phyloP scores from a whole-genome alignment of 345 rosid genomes.

The Brassica cretica region DNA sequence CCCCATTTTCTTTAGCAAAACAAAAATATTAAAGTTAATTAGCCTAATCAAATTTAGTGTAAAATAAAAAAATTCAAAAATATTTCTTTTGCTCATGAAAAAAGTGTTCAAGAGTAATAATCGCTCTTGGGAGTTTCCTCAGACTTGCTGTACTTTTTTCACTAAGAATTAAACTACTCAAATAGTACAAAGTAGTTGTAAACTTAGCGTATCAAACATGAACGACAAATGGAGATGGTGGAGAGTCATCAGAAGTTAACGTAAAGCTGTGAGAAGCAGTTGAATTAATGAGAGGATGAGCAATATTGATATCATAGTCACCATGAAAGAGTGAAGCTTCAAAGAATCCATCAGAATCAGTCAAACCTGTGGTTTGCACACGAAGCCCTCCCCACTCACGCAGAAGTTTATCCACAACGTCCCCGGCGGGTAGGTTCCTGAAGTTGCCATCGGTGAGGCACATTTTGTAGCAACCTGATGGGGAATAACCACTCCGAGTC shows the following conservation, averaged over 20 bases:
- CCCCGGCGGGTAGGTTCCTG: conserved; percentile 62
- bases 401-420: conserved; percentile 73
- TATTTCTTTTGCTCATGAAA: neutral
- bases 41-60: no score
- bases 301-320: conserved; percentile 50
- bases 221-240: conserved; percentile 17
- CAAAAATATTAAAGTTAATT: no score
- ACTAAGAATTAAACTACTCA: conserved; percentile 10
- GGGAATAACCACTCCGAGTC: conserved; percentile 62
- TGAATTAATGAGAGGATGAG: conserved; percentile 19
- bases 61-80: no score
- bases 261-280: conserved; percentile 24
- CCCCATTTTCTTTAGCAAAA: no score
- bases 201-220: conserved; percentile 18
- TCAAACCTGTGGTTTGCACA: conserved; percentile 26
- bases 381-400: conserved; percentile 53
- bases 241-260: conserved; percentile 13
- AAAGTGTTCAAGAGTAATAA: neutral
- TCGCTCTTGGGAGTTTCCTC: neutral
- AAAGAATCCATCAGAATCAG: conserved; percentile 57
- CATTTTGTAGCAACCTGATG: conserved; percentile 68
- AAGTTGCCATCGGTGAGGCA: conserved; percentile 76
- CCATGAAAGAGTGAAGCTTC: conserved; percentile 70
- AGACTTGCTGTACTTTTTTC: neutral
- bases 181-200: neutral